phyloP scores from a whole-genome alignment of 352 stramenopile genomes.

The Phytophthora ohioensis region DNA sequence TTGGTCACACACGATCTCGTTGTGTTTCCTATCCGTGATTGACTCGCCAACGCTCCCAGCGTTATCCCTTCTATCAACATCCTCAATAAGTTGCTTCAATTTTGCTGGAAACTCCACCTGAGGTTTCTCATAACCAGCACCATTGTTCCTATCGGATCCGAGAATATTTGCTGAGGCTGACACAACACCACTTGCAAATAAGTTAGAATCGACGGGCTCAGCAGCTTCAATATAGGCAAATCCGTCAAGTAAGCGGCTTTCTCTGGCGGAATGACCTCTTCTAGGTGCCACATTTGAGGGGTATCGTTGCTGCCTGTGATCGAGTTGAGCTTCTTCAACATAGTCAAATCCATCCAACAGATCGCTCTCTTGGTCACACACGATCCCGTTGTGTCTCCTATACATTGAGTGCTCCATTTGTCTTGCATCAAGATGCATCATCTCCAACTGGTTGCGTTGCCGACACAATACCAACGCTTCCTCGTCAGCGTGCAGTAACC shows the following conservation, averaged over 20 bases:
- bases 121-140: neutral
- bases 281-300: neutral
- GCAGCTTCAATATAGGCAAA: slow-evolving; percentile 53
- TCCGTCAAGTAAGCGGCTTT: slow-evolving; percentile 38
- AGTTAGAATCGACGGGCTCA: slow-evolving; percentile 14
- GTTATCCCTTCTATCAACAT: neutral
- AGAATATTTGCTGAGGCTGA: too few relatives aligned
- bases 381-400: neutral
- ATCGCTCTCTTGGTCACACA: slow-evolving; percentile 19
- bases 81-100: neutral
- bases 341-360: slow-evolving; percentile 49
- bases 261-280: neutral
- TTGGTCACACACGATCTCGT: neutral
- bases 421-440: slow-evolving; percentile 48
- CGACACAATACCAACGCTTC: slow-evolving; percentile 45
- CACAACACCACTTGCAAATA: neutral
- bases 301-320: neutral
- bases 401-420: slow-evolving; percentile 21
- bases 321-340: slow-evolving; percentile 30
- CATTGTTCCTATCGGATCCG: too few relatives aligned
- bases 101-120: neutral
- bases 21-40: neutral
- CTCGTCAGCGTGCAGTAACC: slow-evolving; percentile 49
- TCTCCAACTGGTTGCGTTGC: slow-evolving; percentile 63
- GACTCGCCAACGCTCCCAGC: neutral